phyloP scores from a whole-genome alignment of 371 early-diverging fungal genomes.

The Actinomucor elegans region DNA sequence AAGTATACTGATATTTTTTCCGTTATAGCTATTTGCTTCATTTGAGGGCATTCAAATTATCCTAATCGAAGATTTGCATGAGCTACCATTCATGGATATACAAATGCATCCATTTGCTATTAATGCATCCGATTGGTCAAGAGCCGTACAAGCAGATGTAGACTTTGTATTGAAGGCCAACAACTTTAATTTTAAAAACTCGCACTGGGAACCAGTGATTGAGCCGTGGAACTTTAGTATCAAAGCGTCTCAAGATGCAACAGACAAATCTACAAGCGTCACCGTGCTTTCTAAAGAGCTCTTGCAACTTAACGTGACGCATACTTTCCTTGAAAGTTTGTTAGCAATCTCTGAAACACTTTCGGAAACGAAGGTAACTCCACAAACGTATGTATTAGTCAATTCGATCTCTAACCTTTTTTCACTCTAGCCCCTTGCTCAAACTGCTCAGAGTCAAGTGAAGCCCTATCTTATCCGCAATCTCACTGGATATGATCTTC shows the following conservation, averaged over 20 bases:
- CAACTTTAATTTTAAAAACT: slow-evolving; percentile 85
- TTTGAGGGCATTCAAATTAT: slow-evolving; percentile 69
- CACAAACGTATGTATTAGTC: not conserved
- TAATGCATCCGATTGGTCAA: slow-evolving; percentile 74
- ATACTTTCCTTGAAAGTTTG: slow-evolving; percentile 68
- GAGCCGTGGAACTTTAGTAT: slow-evolving; percentile 72
- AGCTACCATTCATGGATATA: slow-evolving; percentile 78
- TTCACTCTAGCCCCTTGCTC: slow-evolving; percentile 27
- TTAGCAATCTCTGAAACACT: slow-evolving; percentile 45
- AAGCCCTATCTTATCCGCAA: slow-evolving; percentile 76
- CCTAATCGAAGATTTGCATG: slow-evolving; percentile 79
- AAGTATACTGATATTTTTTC: too few relatives aligned
- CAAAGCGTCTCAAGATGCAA: slow-evolving; percentile 30
- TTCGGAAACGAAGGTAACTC: slow-evolving; percentile 22
- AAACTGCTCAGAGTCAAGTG: slow-evolving; percentile 33
- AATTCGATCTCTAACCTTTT: not conserved
- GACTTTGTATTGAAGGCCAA: slow-evolving; percentile 74
- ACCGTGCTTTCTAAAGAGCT: slow-evolving; percentile 58
- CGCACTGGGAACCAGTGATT: slow-evolving; percentile 91
- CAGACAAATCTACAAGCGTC: slow-evolving; percentile 33
- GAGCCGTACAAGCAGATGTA: slow-evolving; percentile 68
- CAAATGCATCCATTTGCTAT: slow-evolving; percentile 65
- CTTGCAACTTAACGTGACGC: slow-evolving; percentile 73
- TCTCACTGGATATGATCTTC: slow-evolving; percentile 73
- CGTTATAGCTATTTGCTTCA: slow-evolving; percentile 33